Evolutionary conservation across 2,329 filamentous ascomycete species (phyloP), one percentile per base, ranked within the genome.

Genomic region (Samsoniella hepiali): DNA sequence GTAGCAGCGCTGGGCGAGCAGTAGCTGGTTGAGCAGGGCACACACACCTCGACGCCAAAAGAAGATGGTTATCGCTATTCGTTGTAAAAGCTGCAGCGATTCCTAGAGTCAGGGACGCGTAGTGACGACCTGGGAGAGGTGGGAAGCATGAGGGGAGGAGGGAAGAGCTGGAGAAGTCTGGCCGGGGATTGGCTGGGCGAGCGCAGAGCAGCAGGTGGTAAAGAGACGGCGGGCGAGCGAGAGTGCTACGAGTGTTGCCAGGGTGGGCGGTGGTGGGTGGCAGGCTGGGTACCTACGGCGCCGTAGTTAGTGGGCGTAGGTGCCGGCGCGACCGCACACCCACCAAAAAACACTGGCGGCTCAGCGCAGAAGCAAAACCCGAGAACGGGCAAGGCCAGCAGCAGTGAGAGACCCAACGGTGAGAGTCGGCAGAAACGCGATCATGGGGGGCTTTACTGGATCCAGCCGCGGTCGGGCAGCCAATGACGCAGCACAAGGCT

Each of bases 401-500:
- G 38, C 13, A 38, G 34, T 22, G 38, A 13, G 38, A 11, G 13
- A 40, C 22, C 22, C 38, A 40, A 5, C 38, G 38, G 38, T 40
- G 38, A 40, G 38, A 40, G 38, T 13, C n/a, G 62, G 62, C 62
- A 63, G 62, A 63, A 63, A 53, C 62, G 45, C 62, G 55, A 63
- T 58, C 54, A 63, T 58, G 62, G 62, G 62, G 62, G 54, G 62
- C 29, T 51, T 36, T 34, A 29, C 51, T 63, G 53, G 60, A 34
- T 40, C 53, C 61, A 58, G 61, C 53, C 55, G 45, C 54, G 61
- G 45, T 47, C 55, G 44, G 36, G 36, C 31, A 63, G 59, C 61
- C 61, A 63, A 63, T 63, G 61, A 63, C 61, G 61, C 61, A 63
- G 15, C 40, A 47, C 59, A 62, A 62, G 59, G 59, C 59, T 59